Percentiles rank a stretch among this genome's conserved stretches.
Conservation (phyloP, 1,284 basidiomycete species). For the Fomitopsis betulina region DNA sequence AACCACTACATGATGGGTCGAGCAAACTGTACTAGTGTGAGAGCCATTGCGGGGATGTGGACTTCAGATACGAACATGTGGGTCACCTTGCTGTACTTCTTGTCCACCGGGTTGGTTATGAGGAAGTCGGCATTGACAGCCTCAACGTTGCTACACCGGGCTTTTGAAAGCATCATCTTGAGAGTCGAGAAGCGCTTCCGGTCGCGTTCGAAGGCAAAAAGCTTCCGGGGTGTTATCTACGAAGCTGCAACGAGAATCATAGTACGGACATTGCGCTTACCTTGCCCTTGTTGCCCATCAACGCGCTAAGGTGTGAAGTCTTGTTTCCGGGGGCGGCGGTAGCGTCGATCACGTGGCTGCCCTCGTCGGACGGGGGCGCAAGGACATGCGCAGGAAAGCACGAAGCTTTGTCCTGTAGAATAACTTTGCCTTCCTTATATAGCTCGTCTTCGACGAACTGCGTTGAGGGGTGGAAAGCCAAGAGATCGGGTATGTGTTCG, state of each 20-base stretch:
- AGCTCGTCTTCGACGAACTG: constrained; percentile 59
- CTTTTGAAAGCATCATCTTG: constrained; percentile 76
- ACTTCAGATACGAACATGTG: constrained; percentile 65
- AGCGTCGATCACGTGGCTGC: constrained; percentile 79
- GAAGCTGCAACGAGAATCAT: background rate
- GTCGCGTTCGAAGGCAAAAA: constrained; percentile 87
- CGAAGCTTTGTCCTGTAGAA: constrained; percentile 96
- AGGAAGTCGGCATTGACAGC: constrained; percentile 80
- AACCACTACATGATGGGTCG: constrained; percentile 92
- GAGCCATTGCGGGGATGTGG: background rate
- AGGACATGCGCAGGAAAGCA: constrained; percentile 93
- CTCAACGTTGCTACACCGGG: constrained; percentile 75
- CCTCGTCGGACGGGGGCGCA: constrained; percentile 47
- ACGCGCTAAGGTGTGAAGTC: constrained; percentile 87
- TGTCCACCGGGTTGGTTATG: constrained; percentile 58
- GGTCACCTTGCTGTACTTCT: constrained; percentile 61
- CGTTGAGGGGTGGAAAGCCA: constrained; percentile 68
- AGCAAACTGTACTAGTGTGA: constrained; percentile 52
- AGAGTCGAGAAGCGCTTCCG: constrained; percentile 76
- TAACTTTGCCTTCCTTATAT: constrained; percentile 76
- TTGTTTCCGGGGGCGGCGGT: constrained; percentile 99
- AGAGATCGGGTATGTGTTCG: constrained; percentile 74
- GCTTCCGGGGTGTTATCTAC: constrained; percentile 31
- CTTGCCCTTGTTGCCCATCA: constrained; percentile 80
- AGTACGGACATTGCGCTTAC: constrained; percentile 32